Evolutionary conservation across 2,329 filamentous ascomycete genomes (phyloP).

Genomic region (Pseudocercospora cruenta): DNA sequence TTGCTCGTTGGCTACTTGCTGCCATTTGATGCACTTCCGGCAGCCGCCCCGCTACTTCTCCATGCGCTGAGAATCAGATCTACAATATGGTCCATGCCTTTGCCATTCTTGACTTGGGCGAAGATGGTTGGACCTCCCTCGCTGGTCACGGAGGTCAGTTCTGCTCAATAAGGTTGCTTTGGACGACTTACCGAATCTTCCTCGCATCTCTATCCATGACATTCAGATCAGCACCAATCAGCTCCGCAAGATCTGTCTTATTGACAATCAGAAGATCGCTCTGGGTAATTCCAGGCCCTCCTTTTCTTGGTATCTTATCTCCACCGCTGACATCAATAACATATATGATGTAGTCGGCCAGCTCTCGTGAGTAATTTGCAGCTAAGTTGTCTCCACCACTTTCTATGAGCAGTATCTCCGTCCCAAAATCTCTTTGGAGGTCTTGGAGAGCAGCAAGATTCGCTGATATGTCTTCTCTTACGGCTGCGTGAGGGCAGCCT

Average conservation of each 20-base stretch:
- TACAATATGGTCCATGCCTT: constrained; percentile 83
- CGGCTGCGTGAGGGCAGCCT: constrained; percentile 93
- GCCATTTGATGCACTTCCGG: constrained; percentile 10
- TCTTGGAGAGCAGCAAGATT: constrained; percentile 93
- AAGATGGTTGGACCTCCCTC: constrained; percentile 96
- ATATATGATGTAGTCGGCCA: constrained; percentile 98
- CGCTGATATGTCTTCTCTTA: constrained; percentile 92
- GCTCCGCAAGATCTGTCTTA: constrained; percentile 92
- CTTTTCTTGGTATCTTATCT: constrained; percentile 95
- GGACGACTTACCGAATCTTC: constrained; percentile 67
- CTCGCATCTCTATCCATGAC: constrained; percentile 95
- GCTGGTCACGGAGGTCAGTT: constrained; percentile 46
- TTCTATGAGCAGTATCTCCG: constrained; percentile 90
- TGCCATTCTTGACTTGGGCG: constrained; percentile 92
- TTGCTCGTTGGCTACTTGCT: constrained; percentile 2
- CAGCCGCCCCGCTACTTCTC: constrained; percentile 78
- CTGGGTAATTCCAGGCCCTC: constrained; percentile 95
- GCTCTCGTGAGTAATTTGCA: constrained; percentile 91
- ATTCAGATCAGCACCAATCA: constrained; percentile 83
- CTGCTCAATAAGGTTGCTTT: background rate
- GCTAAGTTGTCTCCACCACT: constrained; percentile 95
- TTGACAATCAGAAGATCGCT: constrained; percentile 93
- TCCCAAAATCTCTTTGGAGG: constrained; percentile 76
- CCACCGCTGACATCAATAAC: constrained; percentile 96
- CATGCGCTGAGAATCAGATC: constrained; percentile 88